Conservation (phyloP, 164 flowering plant genomes). For the Berberis vulgaris region DNA sequence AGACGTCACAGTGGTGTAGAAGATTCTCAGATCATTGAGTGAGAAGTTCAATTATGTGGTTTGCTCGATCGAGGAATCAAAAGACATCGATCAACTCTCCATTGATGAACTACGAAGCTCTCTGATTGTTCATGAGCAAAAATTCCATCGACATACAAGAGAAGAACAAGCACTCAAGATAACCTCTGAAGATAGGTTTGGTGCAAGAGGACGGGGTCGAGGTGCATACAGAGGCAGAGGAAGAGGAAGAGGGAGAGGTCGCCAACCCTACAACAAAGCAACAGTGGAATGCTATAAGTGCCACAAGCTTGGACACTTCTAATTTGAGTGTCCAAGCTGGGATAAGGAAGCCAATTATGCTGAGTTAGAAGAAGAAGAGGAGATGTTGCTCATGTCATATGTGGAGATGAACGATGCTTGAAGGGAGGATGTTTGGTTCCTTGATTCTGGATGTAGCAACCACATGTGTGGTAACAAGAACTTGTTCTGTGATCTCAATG, state of each 20-base stretch:
- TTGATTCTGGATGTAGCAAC: constrained; percentile 1
- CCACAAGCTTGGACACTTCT: constrained; percentile 4
- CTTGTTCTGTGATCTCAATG: not conserved
- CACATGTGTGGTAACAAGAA: constrained; percentile 2
- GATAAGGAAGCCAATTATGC: not conserved
- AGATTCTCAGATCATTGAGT: too few species aligned
- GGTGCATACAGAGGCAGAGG: not conserved
- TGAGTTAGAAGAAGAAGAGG: too few species aligned
- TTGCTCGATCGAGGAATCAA: not conserved
- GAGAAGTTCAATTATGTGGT: too few species aligned
- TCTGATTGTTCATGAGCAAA: not conserved
- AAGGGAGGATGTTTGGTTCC: not conserved
- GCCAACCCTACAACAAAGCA: not conserved
- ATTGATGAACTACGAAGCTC: constrained; percentile 1
- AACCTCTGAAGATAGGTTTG: too few species aligned
- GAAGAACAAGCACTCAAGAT: too few species aligned
- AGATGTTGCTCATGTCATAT: too few species aligned
- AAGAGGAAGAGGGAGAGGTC: constrained; percentile 4
- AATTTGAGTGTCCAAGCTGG: constrained; percentile 2
- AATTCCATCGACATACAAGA: too few species aligned
- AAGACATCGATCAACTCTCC: not conserved
- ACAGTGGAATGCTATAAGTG: constrained; percentile 1
- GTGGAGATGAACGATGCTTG: too few species aligned
- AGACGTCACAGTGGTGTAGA: too few species aligned
- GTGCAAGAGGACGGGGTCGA: too few species aligned